A percentile compares a stretch with the other conserved stretches of the same genome.
These are phyloP conservation scores for Dendryphion nanum DNA, from an alignment of 2,329 filamentous ascomycete genomes.

Conservation along the genomic window DNA sequence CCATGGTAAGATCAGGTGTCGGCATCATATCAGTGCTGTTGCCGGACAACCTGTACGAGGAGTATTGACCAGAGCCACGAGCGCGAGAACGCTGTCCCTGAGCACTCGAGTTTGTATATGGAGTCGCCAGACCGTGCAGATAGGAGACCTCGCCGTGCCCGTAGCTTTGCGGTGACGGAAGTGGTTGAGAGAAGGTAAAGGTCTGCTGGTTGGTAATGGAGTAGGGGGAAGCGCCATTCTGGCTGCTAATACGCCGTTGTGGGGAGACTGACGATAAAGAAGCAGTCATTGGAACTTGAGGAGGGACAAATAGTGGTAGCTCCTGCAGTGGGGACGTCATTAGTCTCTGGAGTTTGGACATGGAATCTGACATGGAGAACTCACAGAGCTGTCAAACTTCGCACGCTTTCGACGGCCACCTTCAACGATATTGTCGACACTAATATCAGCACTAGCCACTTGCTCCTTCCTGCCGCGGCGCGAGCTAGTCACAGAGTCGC, in stretches of 20 bases:
- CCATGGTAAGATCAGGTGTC: constrained; percentile 95
- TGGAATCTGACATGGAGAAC: constrained; percentile 42
- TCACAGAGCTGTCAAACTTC: constrained; percentile 95
- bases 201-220: constrained; percentile 74
- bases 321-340: constrained; percentile 61
- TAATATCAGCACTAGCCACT: constrained; percentile 93
- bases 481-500: constrained; percentile 72
- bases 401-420: constrained; percentile 92
- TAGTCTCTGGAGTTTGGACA: too few relatives aligned
- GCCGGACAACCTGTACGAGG: constrained; percentile 41
- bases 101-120: constrained; percentile 34
- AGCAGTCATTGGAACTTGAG: constrained; percentile 73
- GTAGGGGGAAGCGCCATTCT: constrained; percentile 70
- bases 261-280: constrained; percentile 98
- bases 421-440: constrained; percentile 96
- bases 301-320: constrained; percentile 90
- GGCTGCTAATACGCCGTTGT: constrained; percentile 74
- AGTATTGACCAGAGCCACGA: constrained; percentile 38
- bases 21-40: constrained; percentile 65
- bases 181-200: constrained; percentile 71
- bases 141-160: constrained; percentile 38
- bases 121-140: constrained; percentile 35
- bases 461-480: constrained; percentile 78
- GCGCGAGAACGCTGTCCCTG: constrained; percentile 33
- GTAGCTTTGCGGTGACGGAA: constrained; percentile 84